Base-by-base conservation (phyloP, 2,329 filamentous ascomycete genomes). In the Monilinia fructicola region DNA sequence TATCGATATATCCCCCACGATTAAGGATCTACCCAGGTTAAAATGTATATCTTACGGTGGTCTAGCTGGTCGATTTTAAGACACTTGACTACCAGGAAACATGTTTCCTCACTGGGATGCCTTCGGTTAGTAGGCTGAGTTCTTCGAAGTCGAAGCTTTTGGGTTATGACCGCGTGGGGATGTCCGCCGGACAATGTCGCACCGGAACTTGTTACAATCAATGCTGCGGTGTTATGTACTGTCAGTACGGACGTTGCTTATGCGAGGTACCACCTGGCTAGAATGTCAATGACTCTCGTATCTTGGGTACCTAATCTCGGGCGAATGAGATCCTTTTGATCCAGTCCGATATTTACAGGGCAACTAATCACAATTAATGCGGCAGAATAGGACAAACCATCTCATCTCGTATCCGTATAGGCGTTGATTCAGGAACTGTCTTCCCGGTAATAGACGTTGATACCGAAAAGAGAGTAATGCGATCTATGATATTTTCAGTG, bases 201-300 rank as follows among this genome's bases (percentile, higher is more conserved):
- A 66, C 64, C 64, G 64, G 64, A 66, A 48, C 55, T 66, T 31
- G 58, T 42, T 66, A 66, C 54, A 61, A 52, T 50, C 55, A 54
- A 42, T 61, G 40, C 48, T 66, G 55, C 50, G 48, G 64, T 66
- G 58, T 42, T 50, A 60, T 65, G 46, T 53, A 65, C 62, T 58
- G 54, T 61, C 40, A 66, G 56, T 66, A 66, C 64, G 64, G 64
- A 66, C 55, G 64, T 61, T 66, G 38, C 64, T 66, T 66, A 66
- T 60, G 50, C 64, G 44, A 61, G n/a, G 58, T 54, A 52, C 28
- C 44, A 61, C 31, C 55, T 54, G 9, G 38, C 38, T 61, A 18
- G 28, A 66, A 50, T 61, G n/a, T 42, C 38, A 60, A 53, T 61
- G 26, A 66, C 9, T 11, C 38, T 66, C 48, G 64, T 66, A 66